These are phyloP conservation scores for Ogataea parapolymorpha DNA, from an alignment of 805 yeast genomes.

Conservation along the genomic window DNA sequence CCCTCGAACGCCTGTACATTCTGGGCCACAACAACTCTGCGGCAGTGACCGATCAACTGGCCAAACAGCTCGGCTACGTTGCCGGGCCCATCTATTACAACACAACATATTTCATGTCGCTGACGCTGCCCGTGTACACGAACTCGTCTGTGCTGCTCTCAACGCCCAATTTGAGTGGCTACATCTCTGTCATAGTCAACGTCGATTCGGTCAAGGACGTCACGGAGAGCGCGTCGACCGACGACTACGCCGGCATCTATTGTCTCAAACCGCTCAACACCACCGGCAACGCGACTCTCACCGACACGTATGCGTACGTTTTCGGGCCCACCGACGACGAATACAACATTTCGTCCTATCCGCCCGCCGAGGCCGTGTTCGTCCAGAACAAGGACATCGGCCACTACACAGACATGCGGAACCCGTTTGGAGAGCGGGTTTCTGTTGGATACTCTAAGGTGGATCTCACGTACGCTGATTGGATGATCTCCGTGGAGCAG, in stretches of 20 bases:
- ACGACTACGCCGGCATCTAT: conserved; percentile 33
- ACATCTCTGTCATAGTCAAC: conserved; percentile 54
- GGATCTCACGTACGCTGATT: conserved; percentile 41
- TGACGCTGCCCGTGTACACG: conserved; percentile 73
- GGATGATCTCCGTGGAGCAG: conserved; percentile 80
- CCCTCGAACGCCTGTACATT: conserved; percentile 42
- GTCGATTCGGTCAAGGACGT: conserved; percentile 43
- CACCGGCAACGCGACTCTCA: conserved; percentile 21
- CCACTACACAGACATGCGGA: conserved; percentile 35
- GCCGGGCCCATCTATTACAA: conserved; percentile 63
- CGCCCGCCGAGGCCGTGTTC: conserved; percentile 26
- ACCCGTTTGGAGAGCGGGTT: conserved; percentile 37
- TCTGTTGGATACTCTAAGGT: conserved; percentile 58
- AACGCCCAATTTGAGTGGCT: conserved; percentile 65
- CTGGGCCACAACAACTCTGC: conserved; percentile 10
- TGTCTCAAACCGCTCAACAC: conserved; percentile 25
- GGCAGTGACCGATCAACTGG: conserved; percentile 41
- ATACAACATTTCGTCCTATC: conserved; percentile 14
- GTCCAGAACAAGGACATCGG: conserved; percentile 35
- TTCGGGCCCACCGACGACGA: conserved; percentile 28
- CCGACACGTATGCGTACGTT: conserved; percentile 39
- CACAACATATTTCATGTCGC: conserved; percentile 55
- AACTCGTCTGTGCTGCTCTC: conserved; percentile 65
- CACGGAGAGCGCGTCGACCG: conserved; percentile 39
- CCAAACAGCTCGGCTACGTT: conserved; percentile 45